Percentiles rank a stretch among this genome's conserved stretches.
Conservation (phyloP, 2,329 filamentous ascomycete genomes). For the Fusarium chuoi region DNA sequence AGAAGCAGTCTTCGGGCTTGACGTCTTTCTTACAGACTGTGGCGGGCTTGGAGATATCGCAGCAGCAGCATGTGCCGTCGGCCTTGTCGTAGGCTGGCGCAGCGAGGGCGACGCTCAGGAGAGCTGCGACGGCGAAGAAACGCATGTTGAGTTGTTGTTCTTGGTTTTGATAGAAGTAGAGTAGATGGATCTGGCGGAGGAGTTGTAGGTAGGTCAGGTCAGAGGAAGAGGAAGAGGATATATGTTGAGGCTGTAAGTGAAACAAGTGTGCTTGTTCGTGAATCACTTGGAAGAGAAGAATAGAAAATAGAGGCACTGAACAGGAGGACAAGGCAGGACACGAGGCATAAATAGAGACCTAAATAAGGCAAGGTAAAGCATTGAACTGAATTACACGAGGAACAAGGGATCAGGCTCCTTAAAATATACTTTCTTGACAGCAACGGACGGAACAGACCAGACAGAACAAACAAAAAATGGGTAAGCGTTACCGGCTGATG, state of each 20-base stretch:
- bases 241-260: neutral
- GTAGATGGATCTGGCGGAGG: neutral
- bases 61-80: constrained; percentile 48
- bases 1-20: constrained; percentile 42
- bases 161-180: neutral
- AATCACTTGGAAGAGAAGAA: constrained; percentile 1
- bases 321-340: neutral
- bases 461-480: constrained; percentile 20
- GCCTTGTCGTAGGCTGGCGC: constrained; percentile 28
- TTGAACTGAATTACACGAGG: neutral
- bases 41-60: constrained; percentile 39
- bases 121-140: constrained; percentile 34
- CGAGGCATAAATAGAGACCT: neutral
- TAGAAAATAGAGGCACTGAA: neutral
- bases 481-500: constrained; percentile 17
- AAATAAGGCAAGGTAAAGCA: neutral
- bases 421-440: constrained; percentile 5
- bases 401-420: constrained; percentile 1
- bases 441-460: neutral
- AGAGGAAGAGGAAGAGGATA: neutral
- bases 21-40: constrained; percentile 41
- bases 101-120: constrained; percentile 39
- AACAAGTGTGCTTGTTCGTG: constrained; percentile 13
- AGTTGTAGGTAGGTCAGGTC: neutral
- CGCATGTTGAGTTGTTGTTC: constrained; percentile 35